Evolutionary conservation across 23 red algal genomes (phyloP).

Genomic region (Cyanidioschyzon merolae): DNA sequence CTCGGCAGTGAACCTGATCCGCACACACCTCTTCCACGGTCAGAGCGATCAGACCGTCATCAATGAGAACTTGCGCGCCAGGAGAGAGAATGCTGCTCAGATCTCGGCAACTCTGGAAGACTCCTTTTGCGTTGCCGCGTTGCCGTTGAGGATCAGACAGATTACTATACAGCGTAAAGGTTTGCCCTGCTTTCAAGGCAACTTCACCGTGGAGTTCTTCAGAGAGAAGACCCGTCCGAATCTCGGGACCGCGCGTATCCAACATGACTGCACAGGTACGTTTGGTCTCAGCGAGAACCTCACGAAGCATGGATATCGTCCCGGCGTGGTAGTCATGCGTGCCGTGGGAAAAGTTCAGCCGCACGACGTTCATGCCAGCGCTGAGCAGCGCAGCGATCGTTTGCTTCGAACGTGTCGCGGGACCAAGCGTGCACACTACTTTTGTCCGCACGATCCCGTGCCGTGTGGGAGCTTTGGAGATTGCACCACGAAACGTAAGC

Average conservation of each 20-base stretch:
- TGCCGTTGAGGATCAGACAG: conserved; percentile 33
- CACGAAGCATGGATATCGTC: conserved; percentile 51
- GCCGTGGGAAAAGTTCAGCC: conserved; percentile 95
- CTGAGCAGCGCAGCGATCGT: conserved; percentile 53
- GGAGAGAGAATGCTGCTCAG: neutral
- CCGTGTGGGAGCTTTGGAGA: neutral
- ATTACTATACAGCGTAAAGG: conserved; percentile 34
- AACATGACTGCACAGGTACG: conserved; percentile 72
- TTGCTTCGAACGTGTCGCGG: conserved; percentile 60
- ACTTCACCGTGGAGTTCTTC: conserved; percentile 69
- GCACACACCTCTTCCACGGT: conserved; percentile 45
- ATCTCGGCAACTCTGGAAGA: conserved; percentile 75
- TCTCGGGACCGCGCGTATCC: conserved; percentile 92
- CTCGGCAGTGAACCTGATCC: conserved; percentile 56
- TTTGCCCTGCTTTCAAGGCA: conserved; percentile 51
- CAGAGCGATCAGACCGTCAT: conserved; percentile 87
- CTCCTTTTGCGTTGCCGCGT: conserved; percentile 80
- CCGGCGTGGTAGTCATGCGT: conserved; percentile 81
- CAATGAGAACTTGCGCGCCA: conserved; percentile 76
- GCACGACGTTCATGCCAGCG: conserved; percentile 77
- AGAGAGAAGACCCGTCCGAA: conserved; percentile 27
- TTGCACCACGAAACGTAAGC: neutral
- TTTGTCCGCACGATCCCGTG: conserved; percentile 36
- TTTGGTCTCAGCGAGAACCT: conserved; percentile 37
- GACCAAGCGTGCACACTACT: conserved; percentile 94